Conservation (phyloP, 2,329 filamentous ascomycete genomes). For the Verticillium nonalfalfae region DNA sequence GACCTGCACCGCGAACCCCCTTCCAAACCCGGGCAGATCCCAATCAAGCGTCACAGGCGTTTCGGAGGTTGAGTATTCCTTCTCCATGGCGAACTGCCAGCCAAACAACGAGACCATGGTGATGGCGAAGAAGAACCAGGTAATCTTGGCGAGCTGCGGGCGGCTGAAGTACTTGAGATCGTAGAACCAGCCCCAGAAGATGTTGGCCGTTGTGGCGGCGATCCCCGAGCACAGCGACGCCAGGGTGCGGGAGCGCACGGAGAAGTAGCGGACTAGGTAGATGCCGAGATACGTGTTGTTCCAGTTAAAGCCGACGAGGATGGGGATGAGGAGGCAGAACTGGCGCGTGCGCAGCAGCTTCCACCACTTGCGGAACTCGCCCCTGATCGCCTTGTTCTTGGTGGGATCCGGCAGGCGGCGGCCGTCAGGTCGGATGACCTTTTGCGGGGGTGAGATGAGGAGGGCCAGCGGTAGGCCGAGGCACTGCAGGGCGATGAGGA, state of each 20-base stretch:
- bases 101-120: constrained; percentile 35
- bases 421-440: constrained; percentile 33
- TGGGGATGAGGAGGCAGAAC: constrained; percentile 40
- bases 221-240: constrained; percentile 38
- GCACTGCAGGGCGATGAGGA: constrained; percentile 36
- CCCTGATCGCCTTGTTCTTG: constrained; percentile 25
- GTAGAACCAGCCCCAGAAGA: constrained; percentile 44
- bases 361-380: constrained; percentile 21
- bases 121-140: constrained; percentile 32
- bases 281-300: constrained; percentile 44
- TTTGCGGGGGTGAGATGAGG: constrained; percentile 35
- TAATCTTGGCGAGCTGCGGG: constrained; percentile 32
- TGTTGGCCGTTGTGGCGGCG: constrained; percentile 35
- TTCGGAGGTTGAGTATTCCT: constrained; percentile 30
- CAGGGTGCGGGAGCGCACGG: constrained; percentile 39
- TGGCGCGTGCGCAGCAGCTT: constrained; percentile 32
- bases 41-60: constrained; percentile 37
- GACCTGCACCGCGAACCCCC: constrained; percentile 40
- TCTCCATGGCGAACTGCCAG: constrained; percentile 42
- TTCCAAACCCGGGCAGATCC: constrained; percentile 33
- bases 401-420: constrained; percentile 16
- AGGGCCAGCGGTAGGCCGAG: constrained; percentile 37
- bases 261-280: constrained; percentile 46
- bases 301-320: constrained; percentile 44
- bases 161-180: constrained; percentile 34